Evolutionary conservation across 192 early-diverging fungal species (phyloP).

Genomic region (Borealophlyctis nickersoniae): DNA sequence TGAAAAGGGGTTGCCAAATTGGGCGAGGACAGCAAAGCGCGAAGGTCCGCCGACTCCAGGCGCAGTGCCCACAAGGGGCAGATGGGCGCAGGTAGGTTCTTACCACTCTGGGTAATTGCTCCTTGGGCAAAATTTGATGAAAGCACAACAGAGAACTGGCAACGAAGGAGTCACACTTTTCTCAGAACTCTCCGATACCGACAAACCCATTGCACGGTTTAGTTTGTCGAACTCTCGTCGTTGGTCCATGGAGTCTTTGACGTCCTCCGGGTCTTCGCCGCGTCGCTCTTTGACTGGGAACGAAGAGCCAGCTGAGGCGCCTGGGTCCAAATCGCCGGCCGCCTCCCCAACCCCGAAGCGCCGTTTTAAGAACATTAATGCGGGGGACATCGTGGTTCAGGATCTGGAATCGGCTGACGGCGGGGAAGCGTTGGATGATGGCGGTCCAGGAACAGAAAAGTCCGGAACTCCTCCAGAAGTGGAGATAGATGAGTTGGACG

Average conservation of each 20-base stretch:
- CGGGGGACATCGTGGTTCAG: conserved; percentile 4
- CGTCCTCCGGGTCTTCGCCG: conserved; percentile 1
- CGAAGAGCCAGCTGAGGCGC: neutral
- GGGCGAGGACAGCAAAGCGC: conserved; percentile 26
- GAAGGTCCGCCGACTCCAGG: conserved; percentile 13
- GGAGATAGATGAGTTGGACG: conserved; percentile 7
- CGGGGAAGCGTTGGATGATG: no score
- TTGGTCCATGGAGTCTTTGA: conserved; percentile 3
- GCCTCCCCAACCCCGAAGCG: neutral
- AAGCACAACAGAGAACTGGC: conserved; percentile 28
- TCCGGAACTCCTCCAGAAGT: no score
- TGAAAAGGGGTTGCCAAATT: conserved; percentile 34
- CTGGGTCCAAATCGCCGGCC: neutral
- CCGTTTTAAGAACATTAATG: conserved; percentile 9
- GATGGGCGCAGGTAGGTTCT: conserved; percentile 32
- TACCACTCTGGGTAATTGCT: neutral
- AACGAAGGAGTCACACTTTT: conserved; percentile 32
- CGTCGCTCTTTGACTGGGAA: neutral
- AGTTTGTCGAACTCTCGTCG: no score
- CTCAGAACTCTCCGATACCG: conserved; percentile 34
- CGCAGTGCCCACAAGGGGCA: conserved; percentile 22
- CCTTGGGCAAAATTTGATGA: neutral
- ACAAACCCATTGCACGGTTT: conserved; percentile 26
- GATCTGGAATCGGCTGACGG: no score
- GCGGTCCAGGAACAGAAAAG: no score